A percentile compares a stretch with the other conserved stretches of the same genome.
These are phyloP conservation scores for Termitomyces sp. DNA, from an alignment of 768 basidiomycete species.

Conservation along the genomic window DNA sequence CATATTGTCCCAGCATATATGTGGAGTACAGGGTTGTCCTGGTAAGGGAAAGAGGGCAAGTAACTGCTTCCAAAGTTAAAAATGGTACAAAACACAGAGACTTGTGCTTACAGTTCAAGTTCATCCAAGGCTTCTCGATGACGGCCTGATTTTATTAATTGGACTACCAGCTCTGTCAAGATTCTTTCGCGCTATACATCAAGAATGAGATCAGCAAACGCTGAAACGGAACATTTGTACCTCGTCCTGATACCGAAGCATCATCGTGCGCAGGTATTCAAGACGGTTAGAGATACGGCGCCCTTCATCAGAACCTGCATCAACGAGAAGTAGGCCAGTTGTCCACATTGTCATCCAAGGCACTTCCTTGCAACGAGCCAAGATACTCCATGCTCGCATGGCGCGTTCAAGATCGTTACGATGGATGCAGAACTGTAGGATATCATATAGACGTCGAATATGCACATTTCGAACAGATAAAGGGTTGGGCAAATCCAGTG, in stretches of 20 bases:
- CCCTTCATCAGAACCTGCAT: slow-evolving; percentile 23
- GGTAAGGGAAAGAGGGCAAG: slow-evolving; percentile 83
- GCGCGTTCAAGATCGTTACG: slow-evolving; percentile 62
- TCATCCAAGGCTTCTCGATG: slow-evolving; percentile 77
- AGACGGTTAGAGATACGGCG: slow-evolving; percentile 32
- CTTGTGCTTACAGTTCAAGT: slow-evolving; percentile 65
- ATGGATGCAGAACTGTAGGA: slow-evolving; percentile 68
- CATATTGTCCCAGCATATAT: slow-evolving; percentile 77
- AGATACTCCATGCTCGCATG: slow-evolving; percentile 65
- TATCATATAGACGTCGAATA: slow-evolving; percentile 68
- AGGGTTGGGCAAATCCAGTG: slow-evolving; percentile 43
- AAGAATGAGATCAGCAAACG: neutral
- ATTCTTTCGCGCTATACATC: slow-evolving; percentile 61
- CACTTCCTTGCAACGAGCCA: slow-evolving; percentile 73
- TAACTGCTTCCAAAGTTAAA: slow-evolving; percentile 43
- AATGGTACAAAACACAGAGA: neutral
- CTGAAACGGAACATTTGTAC: slow-evolving; percentile 33
- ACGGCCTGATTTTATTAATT: slow-evolving; percentile 52
- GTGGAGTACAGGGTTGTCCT: slow-evolving; percentile 75
- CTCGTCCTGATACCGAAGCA: slow-evolving; percentile 63
- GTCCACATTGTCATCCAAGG: slow-evolving; percentile 72
- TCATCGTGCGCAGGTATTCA: slow-evolving; percentile 64
- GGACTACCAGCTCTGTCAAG: slow-evolving; percentile 69
- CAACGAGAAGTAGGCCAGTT: slow-evolving; percentile 55
- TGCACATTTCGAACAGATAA: slow-evolving; percentile 62